A percentile compares a stretch with the other conserved stretches of the same genome.
Evolutionary conservation across 306 rosid species (phyloP).

Genomic region (Pyrus communis): DNA sequence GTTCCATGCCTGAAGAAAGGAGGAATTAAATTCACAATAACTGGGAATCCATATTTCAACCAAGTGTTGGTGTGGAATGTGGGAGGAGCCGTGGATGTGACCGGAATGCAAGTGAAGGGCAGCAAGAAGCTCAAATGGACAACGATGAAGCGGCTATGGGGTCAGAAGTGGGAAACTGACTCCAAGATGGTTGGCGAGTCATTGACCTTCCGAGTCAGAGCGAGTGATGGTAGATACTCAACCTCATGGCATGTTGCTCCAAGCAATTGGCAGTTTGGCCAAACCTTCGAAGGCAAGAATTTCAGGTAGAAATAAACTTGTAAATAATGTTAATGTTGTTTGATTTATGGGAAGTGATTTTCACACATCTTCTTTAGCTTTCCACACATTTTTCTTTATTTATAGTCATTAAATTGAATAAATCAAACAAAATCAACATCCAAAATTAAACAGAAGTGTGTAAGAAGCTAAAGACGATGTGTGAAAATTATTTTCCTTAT

Average conservation of each 20-base stretch:
- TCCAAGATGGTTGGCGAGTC: constrained; percentile 55
- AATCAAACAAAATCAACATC: no score
- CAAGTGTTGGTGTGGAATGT: constrained; percentile 41
- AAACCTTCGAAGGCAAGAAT: constrained; percentile 62
- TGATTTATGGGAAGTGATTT: no score
- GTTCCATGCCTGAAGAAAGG: constrained; percentile 53
- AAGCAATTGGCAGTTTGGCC: constrained; percentile 64
- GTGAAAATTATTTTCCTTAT: no score
- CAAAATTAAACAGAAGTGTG: no score
- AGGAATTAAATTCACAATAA: constrained; percentile 62
- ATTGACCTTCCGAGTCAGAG: constrained; percentile 47
- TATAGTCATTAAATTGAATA: no score
- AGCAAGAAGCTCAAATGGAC: constrained; percentile 52
- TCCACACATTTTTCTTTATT: no score
- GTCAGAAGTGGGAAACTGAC: constrained; percentile 62
- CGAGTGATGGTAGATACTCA: constrained; percentile 48
- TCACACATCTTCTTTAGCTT: no score
- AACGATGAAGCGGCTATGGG: constrained; percentile 52
- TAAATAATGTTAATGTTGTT: no score
- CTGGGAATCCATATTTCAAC: constrained; percentile 67
- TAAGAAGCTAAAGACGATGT: no score
- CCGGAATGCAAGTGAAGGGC: constrained; percentile 53
- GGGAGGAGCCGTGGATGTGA: constrained; percentile 16
- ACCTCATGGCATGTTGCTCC: constrained; percentile 45
- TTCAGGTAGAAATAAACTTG: constrained; percentile 16